Evolutionary conservation across 768 basidiomycete species (phyloP), one percentile per base, ranked within the genome.

Genomic region (Lyophyllum semitale): DNA sequence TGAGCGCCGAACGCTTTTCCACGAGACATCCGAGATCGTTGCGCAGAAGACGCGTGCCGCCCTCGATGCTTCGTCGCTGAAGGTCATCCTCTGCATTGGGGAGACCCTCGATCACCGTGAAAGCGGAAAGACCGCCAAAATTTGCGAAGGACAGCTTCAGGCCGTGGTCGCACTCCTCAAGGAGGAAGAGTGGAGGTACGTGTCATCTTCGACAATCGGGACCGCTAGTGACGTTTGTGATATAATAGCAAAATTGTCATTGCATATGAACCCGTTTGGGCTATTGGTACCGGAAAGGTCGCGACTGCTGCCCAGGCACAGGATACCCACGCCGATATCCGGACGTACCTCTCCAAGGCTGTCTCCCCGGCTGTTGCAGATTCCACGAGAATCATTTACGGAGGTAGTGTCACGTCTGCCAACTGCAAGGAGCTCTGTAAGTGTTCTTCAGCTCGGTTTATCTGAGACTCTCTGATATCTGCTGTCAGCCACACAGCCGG

Each of bases 261-360:
- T 64, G 97, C 97, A 18, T 99, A 95, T 71, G 93, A 96, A 71
- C 93, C 95, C 40, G 93, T 98, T 17, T 98, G 97, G 96, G 96
- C 97, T 30, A 98, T 98, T 70, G 97, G 97, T 42, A 98, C 96
- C 12, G 96, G 96, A 59, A 96, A 91, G 71, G 95, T 97, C 49
- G 96, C 96, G 42, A 92, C 92, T 29, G 78, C 91, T 0, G 79
- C 77, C n/a, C 91, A 98, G 76, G 97, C 97, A 1, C 96, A 98
- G 73, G 90, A 95, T 38, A 85, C 91, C 2, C 97, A 99, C 67
- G 82, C 80, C 35, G 84, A 88, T 56, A 87, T 95, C 65, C 91
- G 97, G 62, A 64, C 75, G 11, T 97, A 85, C 77, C 77, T 98
- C 61, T 66, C 77, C 41, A 77, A 72, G 58, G 76, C 77, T 6